Evolutionary conservation across 352 stramenopile species (phyloP).

Genomic region (Phytophthora pluvialis): DNA sequence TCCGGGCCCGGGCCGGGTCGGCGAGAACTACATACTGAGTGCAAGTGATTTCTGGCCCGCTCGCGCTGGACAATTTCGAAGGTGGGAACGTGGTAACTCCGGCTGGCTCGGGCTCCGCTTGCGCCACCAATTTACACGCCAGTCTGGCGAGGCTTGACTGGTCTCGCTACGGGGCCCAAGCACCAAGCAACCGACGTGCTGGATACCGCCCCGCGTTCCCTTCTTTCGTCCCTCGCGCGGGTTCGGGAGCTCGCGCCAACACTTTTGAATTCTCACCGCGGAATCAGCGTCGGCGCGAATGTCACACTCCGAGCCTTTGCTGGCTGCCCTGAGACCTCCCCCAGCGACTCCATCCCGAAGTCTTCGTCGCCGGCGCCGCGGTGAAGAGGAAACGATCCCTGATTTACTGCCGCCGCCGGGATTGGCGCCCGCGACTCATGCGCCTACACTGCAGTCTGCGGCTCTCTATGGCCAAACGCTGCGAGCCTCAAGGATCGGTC

Average conservation of each 20-base stretch:
- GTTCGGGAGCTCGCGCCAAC: neutral
- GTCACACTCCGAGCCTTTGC: conserved; percentile 23
- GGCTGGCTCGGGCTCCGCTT: conserved; percentile 9
- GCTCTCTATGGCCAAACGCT: conserved; percentile 2
- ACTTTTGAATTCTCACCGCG: conserved; percentile 23
- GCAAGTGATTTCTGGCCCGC: neutral
- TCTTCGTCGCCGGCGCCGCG: too few relatives aligned
- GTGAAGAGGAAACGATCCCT: conserved; percentile 2
- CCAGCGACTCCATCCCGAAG: neutral
- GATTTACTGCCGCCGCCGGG: conserved; percentile 18
- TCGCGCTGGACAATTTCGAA: conserved; percentile 40
- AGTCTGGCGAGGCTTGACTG: neutral
- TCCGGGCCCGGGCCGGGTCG: conserved; percentile 24
- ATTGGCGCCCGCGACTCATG: conserved; percentile 15
- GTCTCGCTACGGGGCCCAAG: conserved; percentile 14
- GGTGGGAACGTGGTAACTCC: conserved; percentile 25
- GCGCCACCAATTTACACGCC: too few relatives aligned
- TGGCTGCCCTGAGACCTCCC: conserved; percentile 20
- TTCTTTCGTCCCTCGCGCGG: conserved; percentile 28
- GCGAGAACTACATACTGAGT: conserved; percentile 6
- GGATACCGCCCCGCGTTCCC: conserved; percentile 17
- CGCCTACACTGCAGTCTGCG: neutral
- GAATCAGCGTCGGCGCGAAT: conserved; percentile 10
- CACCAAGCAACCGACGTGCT: conserved; percentile 15
- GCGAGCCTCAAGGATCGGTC: conserved; percentile 25